phyloP scores from a whole-genome alignment of 192 early-diverging fungal genomes.

The Backusella parvicylindrica region DNA sequence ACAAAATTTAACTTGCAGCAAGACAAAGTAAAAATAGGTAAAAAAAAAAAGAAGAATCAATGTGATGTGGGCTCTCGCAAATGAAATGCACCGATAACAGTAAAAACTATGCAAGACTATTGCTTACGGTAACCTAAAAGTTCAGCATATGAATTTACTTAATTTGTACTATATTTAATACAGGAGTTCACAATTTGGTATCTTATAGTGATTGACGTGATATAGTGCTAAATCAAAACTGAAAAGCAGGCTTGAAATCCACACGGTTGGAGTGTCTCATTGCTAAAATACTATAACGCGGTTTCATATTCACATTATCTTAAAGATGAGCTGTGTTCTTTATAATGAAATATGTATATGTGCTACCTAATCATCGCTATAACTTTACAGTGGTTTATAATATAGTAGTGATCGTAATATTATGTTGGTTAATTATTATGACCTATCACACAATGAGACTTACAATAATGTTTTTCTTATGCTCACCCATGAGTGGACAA shows the following conservation, averaged over 20 bases:
- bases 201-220: background rate
- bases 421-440: background rate
- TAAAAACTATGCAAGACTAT: background rate
- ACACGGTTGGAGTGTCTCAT: background rate
- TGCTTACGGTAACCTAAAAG: background rate
- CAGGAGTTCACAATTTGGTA: background rate
- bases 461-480: background rate
- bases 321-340: background rate
- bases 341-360: background rate
- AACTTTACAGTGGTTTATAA: background rate
- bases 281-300: background rate
- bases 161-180: background rate
- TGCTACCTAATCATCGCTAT: background rate
- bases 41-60: no score
- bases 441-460: background rate
- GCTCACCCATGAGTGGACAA: background rate
- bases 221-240: background rate
- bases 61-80: background rate
- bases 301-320: background rate
- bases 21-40: background rate
- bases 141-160: background rate
- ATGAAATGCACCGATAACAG: background rate
- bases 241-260: background rate
- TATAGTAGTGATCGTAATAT: background rate
- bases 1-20: background rate